Base-by-base conservation (phyloP, 306 rosid genomes). In the Citrullus amarus region DNA sequence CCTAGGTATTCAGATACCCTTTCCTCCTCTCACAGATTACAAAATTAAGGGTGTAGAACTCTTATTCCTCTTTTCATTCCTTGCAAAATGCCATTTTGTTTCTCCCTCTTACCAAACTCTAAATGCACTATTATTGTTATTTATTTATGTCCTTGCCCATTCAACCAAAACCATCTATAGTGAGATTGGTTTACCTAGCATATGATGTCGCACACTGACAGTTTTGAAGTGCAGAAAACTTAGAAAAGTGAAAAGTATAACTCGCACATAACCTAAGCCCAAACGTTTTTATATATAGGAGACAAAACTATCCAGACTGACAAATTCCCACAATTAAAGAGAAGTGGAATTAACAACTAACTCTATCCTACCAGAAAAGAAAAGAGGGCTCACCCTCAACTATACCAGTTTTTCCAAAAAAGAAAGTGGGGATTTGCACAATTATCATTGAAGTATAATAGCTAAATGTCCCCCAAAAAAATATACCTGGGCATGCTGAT, bases 401-500 rank as follows among this genome's bases (percentile, higher is more conserved):
- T 4, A 73, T 50, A 73, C 10, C 9, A 51, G 46, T 14, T 51
- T 51, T 16, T 73, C 30, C 6, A n/a, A 17, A 28, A 8, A 50
- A 28, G 34, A 11, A 48, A 71, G 34, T 28, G 60, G 0, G 43
- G 58, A 50, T 48, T 46, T 48, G 59, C 60, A 72, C 56, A 50
- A 28, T 16, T 51, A 34, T 30, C 18, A 50, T 51, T n/a, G 3
- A 54, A 76, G 1, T 57, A 57, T 6, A 38, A n/a, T 36, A 57
- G 39, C 53, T 4, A 41, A 75, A 76, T 6, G 22, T 57, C 68
- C 68, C 39, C 20, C 2, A 76, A 39, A 15, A 39, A 20, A 5
- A 11, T 36, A 84, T 89, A 95, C 97, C 98, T 87, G 98, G 98
- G 87, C 98, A 95, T 43, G 98, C 96, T n/a, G 98, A 95, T 12